These are phyloP conservation scores for sweet orange (Citrus sinensis) DNA, from an alignment of 345 rosid species.

Conservation along the genomic window DNA sequence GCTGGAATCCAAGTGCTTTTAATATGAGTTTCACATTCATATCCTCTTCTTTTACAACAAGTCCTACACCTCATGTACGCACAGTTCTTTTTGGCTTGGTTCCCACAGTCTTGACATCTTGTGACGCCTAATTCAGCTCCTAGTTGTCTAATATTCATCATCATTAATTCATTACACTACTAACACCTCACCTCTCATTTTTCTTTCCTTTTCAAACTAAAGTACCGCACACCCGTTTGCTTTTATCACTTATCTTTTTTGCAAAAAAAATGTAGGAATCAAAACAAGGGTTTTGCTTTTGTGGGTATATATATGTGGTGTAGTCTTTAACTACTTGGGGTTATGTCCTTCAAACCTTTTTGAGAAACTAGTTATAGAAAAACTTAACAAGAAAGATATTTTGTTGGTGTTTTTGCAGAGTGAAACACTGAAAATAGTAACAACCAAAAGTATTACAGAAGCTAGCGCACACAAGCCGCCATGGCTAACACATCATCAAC, in stretches of 20 bases:
- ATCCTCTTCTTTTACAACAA: conserved; percentile 27
- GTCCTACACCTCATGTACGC: conserved; percentile 31
- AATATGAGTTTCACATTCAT: conserved; percentile 30
- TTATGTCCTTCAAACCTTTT: not conserved
- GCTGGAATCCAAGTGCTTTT: conserved; percentile 35
- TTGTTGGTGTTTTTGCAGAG: not conserved
- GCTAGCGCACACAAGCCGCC: conserved; percentile 3
- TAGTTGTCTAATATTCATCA: conserved; percentile 11
- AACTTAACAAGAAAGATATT: not conserved
- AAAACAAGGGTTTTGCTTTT: not conserved
- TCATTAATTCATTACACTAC: not conserved
- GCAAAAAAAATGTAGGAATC: not conserved
- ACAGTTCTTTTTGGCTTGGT: conserved; percentile 36
- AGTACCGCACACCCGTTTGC: not conserved
- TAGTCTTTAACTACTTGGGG: no score
- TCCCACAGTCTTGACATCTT: conserved; percentile 36
- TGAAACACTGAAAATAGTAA: not conserved
- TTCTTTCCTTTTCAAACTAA: not conserved
- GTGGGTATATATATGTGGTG: not conserved
- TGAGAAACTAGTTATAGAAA: not conserved
- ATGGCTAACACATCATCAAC: not conserved
- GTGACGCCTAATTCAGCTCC: conserved; percentile 12
- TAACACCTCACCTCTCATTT: not conserved
- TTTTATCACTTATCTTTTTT: not conserved
- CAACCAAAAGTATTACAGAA: not conserved